phyloP scores from a whole-genome alignment of 768 basidiomycete species.

The Fomitopsis serialis region DNA sequence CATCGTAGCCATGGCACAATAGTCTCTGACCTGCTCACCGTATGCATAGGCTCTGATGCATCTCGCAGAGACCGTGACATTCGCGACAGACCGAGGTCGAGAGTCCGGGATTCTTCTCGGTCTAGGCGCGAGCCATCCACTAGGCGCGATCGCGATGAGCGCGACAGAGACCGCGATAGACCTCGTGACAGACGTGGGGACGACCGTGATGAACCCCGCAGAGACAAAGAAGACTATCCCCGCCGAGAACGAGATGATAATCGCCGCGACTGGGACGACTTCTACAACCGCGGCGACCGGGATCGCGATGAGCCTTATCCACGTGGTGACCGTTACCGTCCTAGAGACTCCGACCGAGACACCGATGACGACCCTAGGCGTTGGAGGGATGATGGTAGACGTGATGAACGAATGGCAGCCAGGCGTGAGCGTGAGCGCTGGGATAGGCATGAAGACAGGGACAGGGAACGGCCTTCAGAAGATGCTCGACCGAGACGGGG shows the following conservation, averaged over 20 bases:
- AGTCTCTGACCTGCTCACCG: no score
- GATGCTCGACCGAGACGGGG: slow-evolving; percentile 58
- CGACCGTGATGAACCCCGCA: slow-evolving; percentile 28
- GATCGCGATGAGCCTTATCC: slow-evolving; percentile 28
- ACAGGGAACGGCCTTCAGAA: slow-evolving; percentile 43
- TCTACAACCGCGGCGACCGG: slow-evolving; percentile 22
- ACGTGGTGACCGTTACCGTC: slow-evolving; percentile 37
- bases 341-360: slow-evolving; percentile 40
- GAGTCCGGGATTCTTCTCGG: slow-evolving; percentile 57
- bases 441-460: slow-evolving; percentile 38
- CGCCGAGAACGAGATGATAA: slow-evolving; percentile 30
- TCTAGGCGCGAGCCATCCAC: slow-evolving; percentile 53
- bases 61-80: slow-evolving; percentile 58
- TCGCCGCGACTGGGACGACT: slow-evolving; percentile 24
- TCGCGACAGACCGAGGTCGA: slow-evolving; percentile 62
- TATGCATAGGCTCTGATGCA: slow-evolving; percentile 41
- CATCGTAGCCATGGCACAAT: neutral
- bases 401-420: slow-evolving; percentile 68
- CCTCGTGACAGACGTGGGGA: slow-evolving; percentile 25
- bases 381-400: slow-evolving; percentile 80
- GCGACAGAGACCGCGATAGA: slow-evolving; percentile 25
- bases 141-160: slow-evolving; percentile 34
- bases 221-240: slow-evolving; percentile 30
- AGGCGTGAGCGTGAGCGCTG: slow-evolving; percentile 39
- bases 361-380: slow-evolving; percentile 66